These are phyloP conservation scores for Xylaria sp. DNA, from an alignment of 495 filamentous ascomycete genomes.

Conservation along the genomic window DNA sequence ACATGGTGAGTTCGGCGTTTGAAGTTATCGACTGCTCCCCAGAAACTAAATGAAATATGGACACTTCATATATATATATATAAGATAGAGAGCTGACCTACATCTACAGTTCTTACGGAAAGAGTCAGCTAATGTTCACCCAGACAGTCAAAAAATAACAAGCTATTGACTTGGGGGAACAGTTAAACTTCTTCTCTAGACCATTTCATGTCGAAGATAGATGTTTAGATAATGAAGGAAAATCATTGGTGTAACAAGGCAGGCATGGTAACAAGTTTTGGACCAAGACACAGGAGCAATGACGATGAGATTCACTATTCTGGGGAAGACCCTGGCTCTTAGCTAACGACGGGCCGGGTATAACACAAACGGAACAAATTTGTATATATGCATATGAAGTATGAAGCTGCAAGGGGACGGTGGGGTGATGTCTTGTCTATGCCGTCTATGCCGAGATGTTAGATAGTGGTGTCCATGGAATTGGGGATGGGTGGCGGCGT, in stretches of 20 bases:
- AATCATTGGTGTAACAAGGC: neutral
- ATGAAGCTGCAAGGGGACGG: neutral
- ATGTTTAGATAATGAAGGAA: neutral
- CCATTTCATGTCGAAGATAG: too few relatives aligned
- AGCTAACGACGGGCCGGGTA: neutral
- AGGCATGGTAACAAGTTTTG: slow-evolving; percentile 15
- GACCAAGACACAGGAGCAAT: neutral
- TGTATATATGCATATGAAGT: too few relatives aligned
- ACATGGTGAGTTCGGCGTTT: neutral
- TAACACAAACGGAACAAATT: neutral
- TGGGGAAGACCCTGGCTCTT: neutral
- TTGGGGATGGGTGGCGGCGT: neutral
- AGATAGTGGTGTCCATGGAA: neutral
- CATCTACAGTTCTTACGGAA: neutral
- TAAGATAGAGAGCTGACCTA: neutral
- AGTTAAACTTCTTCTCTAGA: neutral
- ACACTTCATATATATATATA: too few relatives aligned
- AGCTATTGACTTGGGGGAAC: too few relatives aligned
- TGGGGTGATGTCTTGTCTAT: neutral
- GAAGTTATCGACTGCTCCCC: neutral
- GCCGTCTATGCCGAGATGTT: neutral
- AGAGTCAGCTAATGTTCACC: neutral
- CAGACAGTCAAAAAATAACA: too few relatives aligned
- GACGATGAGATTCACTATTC: neutral
- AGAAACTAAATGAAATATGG: too few relatives aligned